phyloP scores from a whole-genome alignment of 2,329 filamentous ascomycete species.

The Cordyceps cateniannulata region DNA sequence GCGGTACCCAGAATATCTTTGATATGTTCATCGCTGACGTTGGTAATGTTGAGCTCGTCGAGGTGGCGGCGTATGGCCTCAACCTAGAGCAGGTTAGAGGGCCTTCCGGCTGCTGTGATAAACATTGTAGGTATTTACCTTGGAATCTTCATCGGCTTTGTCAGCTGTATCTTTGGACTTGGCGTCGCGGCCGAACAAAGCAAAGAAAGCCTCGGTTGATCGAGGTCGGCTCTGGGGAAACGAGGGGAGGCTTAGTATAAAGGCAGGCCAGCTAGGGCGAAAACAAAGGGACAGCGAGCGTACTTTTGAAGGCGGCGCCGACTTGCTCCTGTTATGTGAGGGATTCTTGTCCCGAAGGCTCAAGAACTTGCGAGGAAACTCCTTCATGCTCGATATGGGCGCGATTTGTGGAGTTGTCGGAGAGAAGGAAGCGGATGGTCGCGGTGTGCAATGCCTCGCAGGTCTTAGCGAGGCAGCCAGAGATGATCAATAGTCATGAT shows the following conservation, averaged over 20 bases:
- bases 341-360: constrained; percentile 62
- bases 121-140: constrained; percentile 23
- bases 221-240: constrained; percentile 41
- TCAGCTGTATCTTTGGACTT: constrained; percentile 43
- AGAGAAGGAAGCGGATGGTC: background rate
- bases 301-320: constrained; percentile 41
- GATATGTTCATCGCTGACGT: constrained; percentile 51
- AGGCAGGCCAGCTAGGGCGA: background rate
- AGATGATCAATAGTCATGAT: constrained; percentile 26
- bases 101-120: background rate
- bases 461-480: constrained; percentile 26
- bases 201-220: constrained; percentile 52
- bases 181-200: constrained; percentile 57
- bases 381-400: constrained; percentile 40
- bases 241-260: constrained; percentile 11
- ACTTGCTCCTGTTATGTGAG: constrained; percentile 47
- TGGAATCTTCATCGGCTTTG: constrained; percentile 38
- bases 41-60: constrained; percentile 38
- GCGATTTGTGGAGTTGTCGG: background rate
- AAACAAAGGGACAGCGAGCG: background rate
- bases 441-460: constrained; percentile 20
- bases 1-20: constrained; percentile 50
- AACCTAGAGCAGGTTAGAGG: constrained; percentile 26
- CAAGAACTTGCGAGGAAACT: constrained; percentile 58
- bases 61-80: constrained; percentile 33